phyloP scores from a whole-genome alignment of 345 rosid genomes.

The Nephelium lappaceum region DNA sequence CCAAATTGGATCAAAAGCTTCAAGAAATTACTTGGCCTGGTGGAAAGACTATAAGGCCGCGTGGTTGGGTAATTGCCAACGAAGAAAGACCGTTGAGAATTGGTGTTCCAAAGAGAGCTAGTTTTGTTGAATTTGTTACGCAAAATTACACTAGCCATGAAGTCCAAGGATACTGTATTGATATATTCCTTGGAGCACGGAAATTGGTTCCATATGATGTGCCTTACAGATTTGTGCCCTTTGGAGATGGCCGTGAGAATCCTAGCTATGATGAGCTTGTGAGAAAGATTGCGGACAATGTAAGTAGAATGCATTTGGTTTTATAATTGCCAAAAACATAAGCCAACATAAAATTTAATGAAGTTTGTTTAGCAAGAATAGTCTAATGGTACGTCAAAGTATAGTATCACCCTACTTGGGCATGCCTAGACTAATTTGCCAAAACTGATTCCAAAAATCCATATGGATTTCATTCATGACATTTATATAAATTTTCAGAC shows the following conservation, averaged over 20 bases:
- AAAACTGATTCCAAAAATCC: neutral
- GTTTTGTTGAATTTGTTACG: constrained; percentile 74
- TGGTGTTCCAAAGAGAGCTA: constrained; percentile 77
- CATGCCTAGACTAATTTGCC: neutral
- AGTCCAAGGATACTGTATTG: constrained; percentile 73
- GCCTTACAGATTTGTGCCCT: constrained; percentile 62
- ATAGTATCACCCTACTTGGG: neutral
- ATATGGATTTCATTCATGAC: neutral
- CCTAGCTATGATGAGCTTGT: constrained; percentile 59
- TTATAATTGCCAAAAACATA: neutral
- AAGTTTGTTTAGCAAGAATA: constrained; percentile 5
- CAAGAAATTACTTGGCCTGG: constrained; percentile 76
- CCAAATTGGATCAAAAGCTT: constrained; percentile 52
- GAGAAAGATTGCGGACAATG: constrained; percentile 56
- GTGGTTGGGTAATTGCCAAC: constrained; percentile 83
- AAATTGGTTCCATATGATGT: constrained; percentile 70
- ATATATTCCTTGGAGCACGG: constrained; percentile 69
- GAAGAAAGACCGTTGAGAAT: constrained; percentile 66
- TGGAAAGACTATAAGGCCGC: constrained; percentile 63
- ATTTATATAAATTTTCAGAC: neutral
- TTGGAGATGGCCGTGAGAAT: constrained; percentile 72
- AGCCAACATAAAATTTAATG: neutral
- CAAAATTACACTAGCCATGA: constrained; percentile 46
- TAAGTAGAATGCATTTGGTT: constrained; percentile 42
- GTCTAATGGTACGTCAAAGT: neutral